Evolutionary conservation across 176 grass and related monocot genomes (phyloP), one percentile per base, ranked within the genome.

Genomic region (Themeda triandra): DNA sequence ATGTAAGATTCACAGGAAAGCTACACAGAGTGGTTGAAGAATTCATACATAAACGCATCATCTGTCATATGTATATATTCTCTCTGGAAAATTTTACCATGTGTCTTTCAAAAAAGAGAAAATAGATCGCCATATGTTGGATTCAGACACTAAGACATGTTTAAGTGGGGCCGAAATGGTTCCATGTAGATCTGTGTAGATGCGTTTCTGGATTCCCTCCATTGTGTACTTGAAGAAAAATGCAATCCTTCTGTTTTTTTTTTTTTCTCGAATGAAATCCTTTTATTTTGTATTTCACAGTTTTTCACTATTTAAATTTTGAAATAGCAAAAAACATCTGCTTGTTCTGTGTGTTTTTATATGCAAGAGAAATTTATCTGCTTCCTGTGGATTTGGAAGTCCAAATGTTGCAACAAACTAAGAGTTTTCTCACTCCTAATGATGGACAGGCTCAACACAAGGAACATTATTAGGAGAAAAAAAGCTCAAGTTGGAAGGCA

Each of bases 301-400:
- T 63, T 80, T 76, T 21, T 40, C 24, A 5, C 27, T 45, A 69
- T 84, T 53, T 84, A 35, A 23, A 48, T 40, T 84, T 65, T 88
- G 44, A 23, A 49, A 48, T 21, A 45, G 29, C 64, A 81, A 45
- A 76, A 72, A 31, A 33, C 56, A 49, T 69, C 39, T 77, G 39
- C 40, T 17, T 49, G 18, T 35, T 42, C 17, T 13, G 1, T 80
- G 28, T 71, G 15, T 65, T 82, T 29, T 54, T 66, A 23, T 51
- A 45, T 64, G 32, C 49, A 77, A 41, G 7, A 86, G 42, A 56
- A 70, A 36, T 31, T 0, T 37, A 0, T 80, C 27, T 60, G n/a
- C 58, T 60, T 60, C 10, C 1, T 25, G 10, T 60, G 21, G 56
- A 59, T 24, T 11, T 59, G 8, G 54, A 59, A 4, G 23, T 10